Evolutionary conservation across 2,329 filamentous ascomycete species (phyloP), one percentile per base, ranked within the genome.

Genomic region (Fusarium dlaminii): DNA sequence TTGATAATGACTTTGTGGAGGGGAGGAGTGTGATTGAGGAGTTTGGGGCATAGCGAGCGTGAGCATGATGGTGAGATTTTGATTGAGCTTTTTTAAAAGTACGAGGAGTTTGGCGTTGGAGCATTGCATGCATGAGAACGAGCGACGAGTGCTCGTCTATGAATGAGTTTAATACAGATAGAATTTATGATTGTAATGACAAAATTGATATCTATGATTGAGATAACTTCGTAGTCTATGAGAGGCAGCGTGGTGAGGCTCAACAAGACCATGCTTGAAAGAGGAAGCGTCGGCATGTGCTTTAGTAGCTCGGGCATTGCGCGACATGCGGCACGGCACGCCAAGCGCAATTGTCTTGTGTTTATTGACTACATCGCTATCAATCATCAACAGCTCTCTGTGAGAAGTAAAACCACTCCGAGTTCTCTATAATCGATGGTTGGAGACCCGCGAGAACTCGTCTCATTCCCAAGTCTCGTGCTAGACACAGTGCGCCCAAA

Each of bases 11-110:
- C 30, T 88, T 87, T 72, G 80, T 81, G 8, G 85, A 86, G 77
- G 85, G 87, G 1, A 74, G 72, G 14, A 88, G 87, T 67, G 86
- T 89, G 0, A 88, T 89, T 77, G 85, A 88, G 45, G 86, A 88
- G 77, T 88, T 80, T 75, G 77, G 72, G 43, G 51, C 45, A 54
- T 77, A 68, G 46, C 46, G 40, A 22, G 39, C 12, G 48, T 30
- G 40, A 43, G 34, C 29, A 15, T 18, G 24, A 9, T 3, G 24
- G 30, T 73, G 34, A 59, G 27, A 6, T 51, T 49, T 8, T 14
- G 22, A 6, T 9, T 30, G 37, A 20, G 34, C 13, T 12, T 56
- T 45, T 36, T 22, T 10, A 13, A 14, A 37, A 27, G 20, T 66
- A n/a, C 1, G n/a, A 46, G 67, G 45, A 46, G 51, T 57, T 45